These are phyloP conservation scores for Wickerhamomyces sp. DNA, from an alignment of 1,139 yeast genomes.

Conservation along the genomic window DNA sequence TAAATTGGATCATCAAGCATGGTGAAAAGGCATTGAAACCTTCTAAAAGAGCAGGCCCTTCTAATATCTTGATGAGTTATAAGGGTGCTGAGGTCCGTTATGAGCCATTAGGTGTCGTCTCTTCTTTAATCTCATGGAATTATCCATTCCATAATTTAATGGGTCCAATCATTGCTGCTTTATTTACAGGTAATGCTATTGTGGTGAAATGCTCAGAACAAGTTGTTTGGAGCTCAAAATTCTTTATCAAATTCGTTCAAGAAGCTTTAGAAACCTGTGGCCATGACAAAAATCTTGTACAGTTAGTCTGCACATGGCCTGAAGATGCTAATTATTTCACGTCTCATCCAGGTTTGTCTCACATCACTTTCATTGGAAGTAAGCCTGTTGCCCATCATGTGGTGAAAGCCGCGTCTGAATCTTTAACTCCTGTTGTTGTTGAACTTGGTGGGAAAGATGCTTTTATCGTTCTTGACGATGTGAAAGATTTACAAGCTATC, in stretches of 20 bases:
- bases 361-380: slow-evolving; percentile 94
- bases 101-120: slow-evolving; percentile 86
- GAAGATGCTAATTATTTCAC: slow-evolving; percentile 84
- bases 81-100: slow-evolving; percentile 91
- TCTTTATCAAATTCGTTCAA: slow-evolving; percentile 67
- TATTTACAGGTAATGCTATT: slow-evolving; percentile 88
- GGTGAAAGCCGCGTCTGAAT: slow-evolving; percentile 71
- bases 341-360: slow-evolving; percentile 75
- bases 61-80: slow-evolving; percentile 73
- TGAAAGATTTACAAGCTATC: slow-evolving; percentile 49
- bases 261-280: slow-evolving; percentile 70
- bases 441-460: slow-evolving; percentile 97
- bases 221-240: slow-evolving; percentile 90
- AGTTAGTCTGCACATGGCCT: slow-evolving; percentile 74
- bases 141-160: slow-evolving; percentile 90
- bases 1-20: slow-evolving; percentile 82
- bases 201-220: slow-evolving; percentile 92
- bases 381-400: slow-evolving; percentile 89
- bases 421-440: slow-evolving; percentile 87
- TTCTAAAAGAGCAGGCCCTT: slow-evolving; percentile 81
- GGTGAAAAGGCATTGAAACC: slow-evolving; percentile 72
- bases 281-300: slow-evolving; percentile 77
- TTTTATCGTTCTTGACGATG: slow-evolving; percentile 75
- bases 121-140: slow-evolving; percentile 94
- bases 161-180: slow-evolving; percentile 87